phyloP scores from a whole-genome alignment of 108 stramenopile species.

The Bacterosira constricta region DNA sequence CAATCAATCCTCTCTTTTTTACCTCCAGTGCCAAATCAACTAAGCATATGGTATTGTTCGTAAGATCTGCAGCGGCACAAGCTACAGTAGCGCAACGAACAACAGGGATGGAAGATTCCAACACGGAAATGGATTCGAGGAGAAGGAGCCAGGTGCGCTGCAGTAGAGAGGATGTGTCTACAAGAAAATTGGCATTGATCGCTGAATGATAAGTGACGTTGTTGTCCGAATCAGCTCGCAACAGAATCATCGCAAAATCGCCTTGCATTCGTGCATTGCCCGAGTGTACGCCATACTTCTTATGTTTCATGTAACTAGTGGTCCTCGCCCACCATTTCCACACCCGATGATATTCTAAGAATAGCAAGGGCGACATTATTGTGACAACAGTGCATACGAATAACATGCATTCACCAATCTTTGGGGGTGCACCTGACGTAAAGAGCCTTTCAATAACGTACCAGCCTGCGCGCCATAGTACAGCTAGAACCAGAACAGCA shows the following conservation, averaged over 20 bases:
- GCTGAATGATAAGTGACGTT: not conserved
- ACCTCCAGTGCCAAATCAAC: slow-evolving; percentile 38
- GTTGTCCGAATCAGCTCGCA: slow-evolving; percentile 12
- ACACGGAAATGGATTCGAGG: slow-evolving; percentile 28
- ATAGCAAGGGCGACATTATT: slow-evolving; percentile 27
- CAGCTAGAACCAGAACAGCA: not conserved
- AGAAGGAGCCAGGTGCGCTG: slow-evolving; percentile 23
- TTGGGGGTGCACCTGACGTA: not conserved
- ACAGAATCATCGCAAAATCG: slow-evolving; percentile 12
- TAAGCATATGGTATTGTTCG: slow-evolving; percentile 17
- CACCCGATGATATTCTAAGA: slow-evolving; percentile 26
- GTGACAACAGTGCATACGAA: not conserved
- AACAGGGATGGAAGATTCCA: slow-evolving; percentile 40
- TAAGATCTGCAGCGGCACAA: slow-evolving; percentile 22
- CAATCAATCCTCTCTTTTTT: slow-evolving; percentile 34
- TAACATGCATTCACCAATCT: not conserved
- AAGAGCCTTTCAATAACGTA: not conserved
- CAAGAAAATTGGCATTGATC: not conserved
- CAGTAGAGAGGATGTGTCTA: slow-evolving; percentile 15
- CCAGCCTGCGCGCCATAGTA: slow-evolving; percentile 5
- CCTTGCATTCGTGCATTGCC: not conserved
- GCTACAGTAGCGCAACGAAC: slow-evolving; percentile 42
- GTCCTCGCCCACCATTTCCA: slow-evolving; percentile 19
- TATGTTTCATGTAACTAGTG: not conserved
- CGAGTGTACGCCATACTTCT: not conserved